Conservation (phyloP, 208 protist species). For the Trypanosoma lewisi region DNA sequence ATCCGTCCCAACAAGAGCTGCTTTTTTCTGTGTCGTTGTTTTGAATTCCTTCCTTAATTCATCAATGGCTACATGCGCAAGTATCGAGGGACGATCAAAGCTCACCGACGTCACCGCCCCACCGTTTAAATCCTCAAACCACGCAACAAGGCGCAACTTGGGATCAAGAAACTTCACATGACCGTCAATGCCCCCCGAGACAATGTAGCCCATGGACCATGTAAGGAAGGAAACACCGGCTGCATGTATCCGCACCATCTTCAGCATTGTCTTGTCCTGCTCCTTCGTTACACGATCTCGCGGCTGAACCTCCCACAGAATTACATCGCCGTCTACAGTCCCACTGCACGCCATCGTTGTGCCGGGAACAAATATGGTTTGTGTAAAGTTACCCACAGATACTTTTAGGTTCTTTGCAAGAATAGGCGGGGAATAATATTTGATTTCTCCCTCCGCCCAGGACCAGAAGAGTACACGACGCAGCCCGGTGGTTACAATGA, state of each 20-base stretch:
- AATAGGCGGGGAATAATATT: constrained; percentile 90
- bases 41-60: constrained; percentile 34
- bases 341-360: constrained; percentile 86
- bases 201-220: constrained; percentile 75
- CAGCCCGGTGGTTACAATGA: constrained; percentile 89
- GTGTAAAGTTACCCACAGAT: constrained; percentile 87
- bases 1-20: constrained; percentile 35
- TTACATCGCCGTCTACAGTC: constrained; percentile 91
- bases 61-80: constrained; percentile 23
- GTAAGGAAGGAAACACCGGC: constrained; percentile 79
- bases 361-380: constrained; percentile 85
- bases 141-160: constrained; percentile 92
- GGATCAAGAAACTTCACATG: constrained; percentile 93
- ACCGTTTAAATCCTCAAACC: constrained; percentile 95
- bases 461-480: constrained; percentile 92
- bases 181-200: constrained; percentile 94
- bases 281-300: constrained; percentile 79
- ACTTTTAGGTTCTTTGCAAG: constrained; percentile 74
- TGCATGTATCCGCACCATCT: constrained; percentile 90
- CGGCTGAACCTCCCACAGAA: constrained; percentile 87
- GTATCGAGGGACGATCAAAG: constrained; percentile 57
- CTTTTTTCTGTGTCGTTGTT: constrained; percentile 36
- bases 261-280: constrained; percentile 89
- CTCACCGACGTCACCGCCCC: constrained; percentile 92
- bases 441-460: constrained; percentile 68